Evolutionary conservation across 306 rosid species (phyloP).

Genomic region (Sophora flavescens): DNA sequence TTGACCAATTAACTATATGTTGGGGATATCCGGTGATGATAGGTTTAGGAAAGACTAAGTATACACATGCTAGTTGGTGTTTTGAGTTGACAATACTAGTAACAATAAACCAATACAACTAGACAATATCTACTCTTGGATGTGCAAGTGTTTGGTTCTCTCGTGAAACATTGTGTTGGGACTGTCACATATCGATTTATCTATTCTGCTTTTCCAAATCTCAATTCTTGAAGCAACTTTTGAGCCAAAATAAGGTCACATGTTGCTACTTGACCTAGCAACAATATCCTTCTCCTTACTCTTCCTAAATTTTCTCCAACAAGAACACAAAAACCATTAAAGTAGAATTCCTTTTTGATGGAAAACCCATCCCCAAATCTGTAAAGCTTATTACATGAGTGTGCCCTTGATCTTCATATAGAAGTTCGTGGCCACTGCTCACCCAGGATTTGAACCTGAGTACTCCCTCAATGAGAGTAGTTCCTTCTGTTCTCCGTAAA

Average conservation of each 20-base stretch:
- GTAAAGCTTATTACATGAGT: not conserved
- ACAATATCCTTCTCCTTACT: not conserved
- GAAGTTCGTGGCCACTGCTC: slow-evolving; percentile 22
- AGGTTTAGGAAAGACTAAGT: slow-evolving; percentile 18
- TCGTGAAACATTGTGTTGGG: not conserved
- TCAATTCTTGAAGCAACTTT: slow-evolving; percentile 19
- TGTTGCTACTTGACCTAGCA: slow-evolving; percentile 5
- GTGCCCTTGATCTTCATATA: slow-evolving; percentile 11
- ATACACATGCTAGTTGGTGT: slow-evolving; percentile 29
- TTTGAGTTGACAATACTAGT: not conserved
- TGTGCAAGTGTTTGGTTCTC: slow-evolving; percentile 2
- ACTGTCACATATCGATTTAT: slow-evolving; percentile 11
- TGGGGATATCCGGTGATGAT: slow-evolving; percentile 11
- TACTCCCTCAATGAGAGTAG: no score
- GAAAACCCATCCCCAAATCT: not conserved
- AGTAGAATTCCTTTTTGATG: slow-evolving; percentile 18
- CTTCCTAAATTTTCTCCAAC: slow-evolving; percentile 22
- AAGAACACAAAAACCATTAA: slow-evolving; percentile 20
- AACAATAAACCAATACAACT: not conserved
- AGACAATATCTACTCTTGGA: slow-evolving; percentile 1
- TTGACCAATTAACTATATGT: slow-evolving; percentile 27
- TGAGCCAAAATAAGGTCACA: slow-evolving; percentile 15
- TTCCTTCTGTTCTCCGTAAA: no score
- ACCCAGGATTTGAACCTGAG: no score
- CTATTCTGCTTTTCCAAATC: slow-evolving; percentile 39